Conservation (phyloP, 495 filamentous ascomycete species). For the Lineolata rhizophorae region DNA sequence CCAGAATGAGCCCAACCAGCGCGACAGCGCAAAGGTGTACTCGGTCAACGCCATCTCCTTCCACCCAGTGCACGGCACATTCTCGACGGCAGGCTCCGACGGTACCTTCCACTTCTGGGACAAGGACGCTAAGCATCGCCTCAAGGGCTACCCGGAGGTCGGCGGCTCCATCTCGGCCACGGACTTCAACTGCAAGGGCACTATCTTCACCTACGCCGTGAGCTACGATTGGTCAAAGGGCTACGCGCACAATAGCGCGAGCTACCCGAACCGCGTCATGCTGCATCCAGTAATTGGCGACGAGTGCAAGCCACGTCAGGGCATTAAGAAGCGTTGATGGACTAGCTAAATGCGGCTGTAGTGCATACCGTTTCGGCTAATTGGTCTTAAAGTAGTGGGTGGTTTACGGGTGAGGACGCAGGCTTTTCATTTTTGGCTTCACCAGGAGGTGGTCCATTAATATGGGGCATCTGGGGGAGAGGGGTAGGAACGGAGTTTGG, state of each 20-base stretch:
- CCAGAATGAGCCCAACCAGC: constrained; percentile 37
- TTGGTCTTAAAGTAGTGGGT: no score
- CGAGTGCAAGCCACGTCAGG: constrained; percentile 62
- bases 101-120: constrained; percentile 72
- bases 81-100: constrained; percentile 75
- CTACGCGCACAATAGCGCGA: constrained; percentile 45
- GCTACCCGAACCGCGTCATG: constrained; percentile 64
- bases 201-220: constrained; percentile 73
- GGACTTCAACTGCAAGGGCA: constrained; percentile 53
- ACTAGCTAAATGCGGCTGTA: no score
- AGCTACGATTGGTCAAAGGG: constrained; percentile 95
- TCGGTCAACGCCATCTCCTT: constrained; percentile 77
- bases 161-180: constrained; percentile 61
- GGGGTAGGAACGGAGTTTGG: no score
- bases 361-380: no score
- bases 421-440: no score
- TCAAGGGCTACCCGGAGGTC: constrained; percentile 73
- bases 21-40: constrained; percentile 59
- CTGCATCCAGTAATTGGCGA: constrained; percentile 55
- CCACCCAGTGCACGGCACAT: constrained; percentile 70
- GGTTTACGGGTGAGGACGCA: no score
- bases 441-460: no score
- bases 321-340: constrained; percentile 48
- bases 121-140: constrained; percentile 64
- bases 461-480: no score